phyloP scores from a whole-genome alignment of 2,329 filamentous ascomycete species.

The Xylariomycetidae sp. region DNA sequence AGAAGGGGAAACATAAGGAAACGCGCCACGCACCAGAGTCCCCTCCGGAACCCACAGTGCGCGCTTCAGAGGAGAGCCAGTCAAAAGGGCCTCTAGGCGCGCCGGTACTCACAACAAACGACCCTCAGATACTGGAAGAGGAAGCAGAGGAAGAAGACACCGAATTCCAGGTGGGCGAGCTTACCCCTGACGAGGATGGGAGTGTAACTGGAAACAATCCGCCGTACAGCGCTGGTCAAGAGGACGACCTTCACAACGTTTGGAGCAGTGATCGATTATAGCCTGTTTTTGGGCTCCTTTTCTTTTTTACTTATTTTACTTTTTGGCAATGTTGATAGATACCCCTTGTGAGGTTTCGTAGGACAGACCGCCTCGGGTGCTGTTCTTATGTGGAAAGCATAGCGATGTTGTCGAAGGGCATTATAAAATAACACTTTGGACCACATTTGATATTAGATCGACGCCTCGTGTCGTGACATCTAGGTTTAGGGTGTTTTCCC shows the following conservation, averaged over 20 bases:
- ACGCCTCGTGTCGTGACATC: no score
- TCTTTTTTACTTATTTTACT: no score
- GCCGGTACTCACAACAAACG: constrained; percentile 24
- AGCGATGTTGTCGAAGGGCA: no score
- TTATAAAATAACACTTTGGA: no score
- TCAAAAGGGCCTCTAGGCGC: constrained; percentile 27
- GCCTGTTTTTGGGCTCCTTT: constrained; percentile 7
- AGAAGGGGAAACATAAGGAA: constrained; percentile 28
- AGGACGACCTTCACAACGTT: constrained; percentile 25
- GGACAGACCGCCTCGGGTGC: no score
- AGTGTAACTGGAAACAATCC: constrained; percentile 9
- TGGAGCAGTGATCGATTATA: constrained; percentile 22
- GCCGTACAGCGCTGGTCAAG: constrained; percentile 17
- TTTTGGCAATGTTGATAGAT: constrained; percentile 20
- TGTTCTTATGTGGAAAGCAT: no score
- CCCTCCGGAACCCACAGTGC: constrained; percentile 18
- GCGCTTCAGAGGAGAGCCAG: constrained; percentile 23
- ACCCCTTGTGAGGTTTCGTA: constrained; percentile 16
- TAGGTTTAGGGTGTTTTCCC: no score
- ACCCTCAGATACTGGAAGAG: constrained; percentile 27
- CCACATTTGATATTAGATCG: no score
- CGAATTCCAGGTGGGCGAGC: constrained; percentile 17
- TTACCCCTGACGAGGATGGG: constrained; percentile 17
- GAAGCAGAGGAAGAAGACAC: constrained; percentile 28
- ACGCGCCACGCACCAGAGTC: constrained; percentile 14